Percentiles rank a stretch among this genome's conserved stretches.
Conservation (phyloP, 106 monocot species). For the Acorus calamus region DNA sequence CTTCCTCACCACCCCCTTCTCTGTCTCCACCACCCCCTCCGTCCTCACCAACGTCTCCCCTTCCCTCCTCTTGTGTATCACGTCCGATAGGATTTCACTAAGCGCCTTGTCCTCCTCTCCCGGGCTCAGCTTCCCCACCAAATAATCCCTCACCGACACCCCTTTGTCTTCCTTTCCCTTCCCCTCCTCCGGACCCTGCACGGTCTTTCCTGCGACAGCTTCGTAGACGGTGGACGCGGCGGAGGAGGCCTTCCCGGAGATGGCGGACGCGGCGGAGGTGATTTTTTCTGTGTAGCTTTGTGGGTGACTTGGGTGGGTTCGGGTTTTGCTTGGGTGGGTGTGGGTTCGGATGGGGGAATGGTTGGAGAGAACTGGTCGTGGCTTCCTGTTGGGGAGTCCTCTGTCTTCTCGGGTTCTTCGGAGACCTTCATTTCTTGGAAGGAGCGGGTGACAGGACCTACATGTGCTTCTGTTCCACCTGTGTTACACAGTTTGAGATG, state of each 20-base stretch:
- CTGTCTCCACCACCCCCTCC: neutral
- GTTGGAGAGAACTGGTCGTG: slow-evolving; percentile 6
- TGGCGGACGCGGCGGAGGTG: slow-evolving; percentile 6
- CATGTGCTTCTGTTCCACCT: slow-evolving; percentile 24
- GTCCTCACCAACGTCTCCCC: neutral
- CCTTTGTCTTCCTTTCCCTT: slow-evolving; percentile 3
- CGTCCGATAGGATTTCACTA: slow-evolving; percentile 37
- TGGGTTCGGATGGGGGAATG: too few relatives aligned
- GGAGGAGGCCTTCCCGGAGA: slow-evolving; percentile 10
- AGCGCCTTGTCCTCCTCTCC: slow-evolving; percentile 45
- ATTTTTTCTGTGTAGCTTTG: slow-evolving; percentile 19
- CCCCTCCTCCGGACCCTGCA: neutral
- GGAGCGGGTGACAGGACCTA: slow-evolving; percentile 16
- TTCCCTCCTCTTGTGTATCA: slow-evolving; percentile 17
- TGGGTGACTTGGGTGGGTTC: too few relatives aligned
- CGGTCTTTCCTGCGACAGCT: slow-evolving; percentile 14
- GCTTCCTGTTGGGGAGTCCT: neutral
- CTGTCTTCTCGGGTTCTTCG: neutral
- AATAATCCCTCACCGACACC: slow-evolving; percentile 24
- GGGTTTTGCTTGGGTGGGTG: too few relatives aligned
- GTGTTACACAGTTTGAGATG: too few relatives aligned
- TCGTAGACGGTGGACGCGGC: slow-evolving; percentile 21
- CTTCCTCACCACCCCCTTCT: neutral
- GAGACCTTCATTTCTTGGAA: slow-evolving; percentile 13
- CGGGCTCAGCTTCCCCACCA: slow-evolving; percentile 41